These are phyloP conservation scores for Bremia lactucae DNA, from an alignment of 352 stramenopile genomes.

Conservation along the genomic window DNA sequence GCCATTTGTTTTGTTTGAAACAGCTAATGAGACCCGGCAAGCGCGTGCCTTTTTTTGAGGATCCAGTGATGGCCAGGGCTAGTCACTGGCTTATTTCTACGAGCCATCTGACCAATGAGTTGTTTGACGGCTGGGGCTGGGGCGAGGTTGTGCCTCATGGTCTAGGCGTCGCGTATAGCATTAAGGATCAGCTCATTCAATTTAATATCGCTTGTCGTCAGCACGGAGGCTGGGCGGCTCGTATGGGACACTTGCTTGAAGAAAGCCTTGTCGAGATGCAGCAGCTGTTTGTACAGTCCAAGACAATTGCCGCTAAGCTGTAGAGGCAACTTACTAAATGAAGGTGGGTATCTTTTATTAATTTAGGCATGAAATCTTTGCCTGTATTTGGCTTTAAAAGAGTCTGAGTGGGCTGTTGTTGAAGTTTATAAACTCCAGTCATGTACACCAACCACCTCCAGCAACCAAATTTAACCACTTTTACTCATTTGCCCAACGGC, in stretches of 20 bases:
- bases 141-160: conserved; percentile 72
- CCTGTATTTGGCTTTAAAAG: too few species aligned
- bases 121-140: conserved; percentile 80
- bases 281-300: conserved; percentile 34
- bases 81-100: conserved; percentile 77
- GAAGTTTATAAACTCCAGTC: too few species aligned
- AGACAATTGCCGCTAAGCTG: conserved; percentile 29
- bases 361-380: too few species aligned
- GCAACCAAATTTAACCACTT: too few species aligned
- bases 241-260: conserved; percentile 63
- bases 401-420: too few species aligned
- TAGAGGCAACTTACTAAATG: too few species aligned
- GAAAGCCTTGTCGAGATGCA: conserved; percentile 75
- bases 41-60: conserved; percentile 56
- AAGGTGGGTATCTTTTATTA: too few species aligned
- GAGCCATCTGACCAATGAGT: conserved; percentile 69
- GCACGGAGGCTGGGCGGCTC: conserved; percentile 32
- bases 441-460: too few species aligned
- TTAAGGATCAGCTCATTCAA: conserved; percentile 68
- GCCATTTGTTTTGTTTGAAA: conserved; percentile 89
- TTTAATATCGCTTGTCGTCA: conserved; percentile 79
- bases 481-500: too few species aligned
- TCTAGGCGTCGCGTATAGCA: conserved; percentile 71
- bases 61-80: conserved; percentile 48
- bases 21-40: conserved; percentile 40